Conservation (phyloP, 495 filamentous ascomycete genomes). For the Lichenothelia convexa region DNA sequence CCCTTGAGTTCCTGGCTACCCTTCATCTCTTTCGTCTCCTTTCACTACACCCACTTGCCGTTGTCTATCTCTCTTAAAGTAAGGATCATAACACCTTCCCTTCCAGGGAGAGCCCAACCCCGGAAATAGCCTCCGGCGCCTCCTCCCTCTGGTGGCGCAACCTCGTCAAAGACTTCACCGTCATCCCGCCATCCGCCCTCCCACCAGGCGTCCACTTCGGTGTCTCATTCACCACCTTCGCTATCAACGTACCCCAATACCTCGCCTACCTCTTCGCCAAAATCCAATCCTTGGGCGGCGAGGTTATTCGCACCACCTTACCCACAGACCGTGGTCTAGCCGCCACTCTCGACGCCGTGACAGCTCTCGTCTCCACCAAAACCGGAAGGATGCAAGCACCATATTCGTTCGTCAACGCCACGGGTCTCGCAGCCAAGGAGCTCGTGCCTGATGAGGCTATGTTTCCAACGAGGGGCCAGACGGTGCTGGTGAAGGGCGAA, state of each 20-base stretch:
- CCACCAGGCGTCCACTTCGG: conserved; percentile 7
- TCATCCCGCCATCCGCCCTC: conserved; percentile 2
- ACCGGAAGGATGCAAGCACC: not conserved
- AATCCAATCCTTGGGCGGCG: conserved; percentile 7
- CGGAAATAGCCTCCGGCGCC: conserved; percentile 3
- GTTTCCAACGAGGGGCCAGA: conserved; percentile 20
- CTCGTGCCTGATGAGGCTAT: conserved; percentile 15
- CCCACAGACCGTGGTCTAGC: conserved; percentile 4
- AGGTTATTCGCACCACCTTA: conserved; percentile 7
- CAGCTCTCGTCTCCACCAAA: not conserved
- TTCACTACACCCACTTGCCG: too few relatives aligned
- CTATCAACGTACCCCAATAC: conserved; percentile 18
- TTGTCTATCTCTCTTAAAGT: too few relatives aligned
- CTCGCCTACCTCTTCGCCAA: conserved; percentile 12
- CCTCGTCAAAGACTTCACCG: conserved; percentile 11
- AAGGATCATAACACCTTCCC: too few relatives aligned
- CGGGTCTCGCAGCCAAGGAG: conserved; percentile 15
- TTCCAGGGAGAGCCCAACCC: not conserved
- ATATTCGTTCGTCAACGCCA: conserved; percentile 18
- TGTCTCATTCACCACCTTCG: conserved; percentile 8
- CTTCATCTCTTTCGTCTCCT: too few relatives aligned
- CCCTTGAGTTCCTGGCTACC: too few relatives aligned
- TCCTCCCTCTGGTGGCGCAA: conserved; percentile 18
- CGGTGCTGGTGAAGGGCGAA: conserved; percentile 17
- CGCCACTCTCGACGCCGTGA: conserved; percentile 4